These are phyloP conservation scores for Pyrenula massariospora DNA, from an alignment of 495 filamentous ascomycete genomes.

Conservation along the genomic window DNA sequence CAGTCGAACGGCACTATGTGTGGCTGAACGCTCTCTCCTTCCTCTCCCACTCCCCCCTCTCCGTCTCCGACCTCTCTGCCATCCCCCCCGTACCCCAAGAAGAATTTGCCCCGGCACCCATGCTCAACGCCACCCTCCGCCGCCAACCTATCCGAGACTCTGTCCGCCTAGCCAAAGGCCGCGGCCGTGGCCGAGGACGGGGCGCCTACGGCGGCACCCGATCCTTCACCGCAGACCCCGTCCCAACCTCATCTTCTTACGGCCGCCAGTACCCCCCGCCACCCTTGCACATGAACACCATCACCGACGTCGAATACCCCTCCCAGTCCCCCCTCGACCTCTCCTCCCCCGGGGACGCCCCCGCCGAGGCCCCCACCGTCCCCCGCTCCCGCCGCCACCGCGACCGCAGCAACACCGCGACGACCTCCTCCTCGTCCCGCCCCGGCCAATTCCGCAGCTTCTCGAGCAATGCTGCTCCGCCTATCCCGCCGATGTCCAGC, in stretches of 20 bases:
- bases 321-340: slow-evolving; percentile 1
- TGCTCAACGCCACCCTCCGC: slow-evolving; percentile 34
- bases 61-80: slow-evolving; percentile 52
- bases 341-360: slow-evolving; percentile 20
- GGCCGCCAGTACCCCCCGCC: background rate
- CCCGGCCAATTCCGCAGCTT: slow-evolving; percentile 55
- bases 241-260: slow-evolving; percentile 1
- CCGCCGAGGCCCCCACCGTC: slow-evolving; percentile 70
- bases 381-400: slow-evolving; percentile 69
- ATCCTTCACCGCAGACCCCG: slow-evolving; percentile 21
- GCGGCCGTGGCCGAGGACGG: slow-evolving; percentile 42
- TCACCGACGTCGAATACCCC: background rate
- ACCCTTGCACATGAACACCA: background rate
- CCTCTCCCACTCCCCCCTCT: slow-evolving; percentile 72
- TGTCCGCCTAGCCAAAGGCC: slow-evolving; percentile 78
- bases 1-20: slow-evolving; percentile 78
- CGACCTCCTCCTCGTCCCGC: slow-evolving; percentile 51
- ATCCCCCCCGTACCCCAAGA: slow-evolving; percentile 42
- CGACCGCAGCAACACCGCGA: slow-evolving; percentile 76
- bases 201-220: slow-evolving; percentile 23
- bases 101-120: slow-evolving; percentile 24
- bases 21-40: slow-evolving; percentile 94
- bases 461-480: slow-evolving; percentile 39
- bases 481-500: slow-evolving; percentile 23
- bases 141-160: slow-evolving; percentile 74